Percentiles rank a stretch among this genome's conserved stretches.
Evolutionary conservation across 2,329 filamentous ascomycete species (phyloP).

Genomic region (Diaporthe capsici): DNA sequence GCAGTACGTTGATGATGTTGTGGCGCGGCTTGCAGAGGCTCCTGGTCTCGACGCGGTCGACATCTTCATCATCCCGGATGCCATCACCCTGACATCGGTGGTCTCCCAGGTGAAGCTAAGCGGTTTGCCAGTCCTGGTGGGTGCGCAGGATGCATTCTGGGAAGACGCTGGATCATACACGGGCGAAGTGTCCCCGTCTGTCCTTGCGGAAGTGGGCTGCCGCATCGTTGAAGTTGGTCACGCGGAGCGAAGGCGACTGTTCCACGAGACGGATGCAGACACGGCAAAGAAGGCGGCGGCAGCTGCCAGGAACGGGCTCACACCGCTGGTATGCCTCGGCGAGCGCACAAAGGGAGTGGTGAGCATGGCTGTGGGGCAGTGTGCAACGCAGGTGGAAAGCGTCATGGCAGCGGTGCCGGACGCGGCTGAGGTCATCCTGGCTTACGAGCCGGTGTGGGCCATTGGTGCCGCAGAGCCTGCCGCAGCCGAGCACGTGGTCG

Average conservation of each 20-base stretch:
- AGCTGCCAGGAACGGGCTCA: slow-evolving; percentile 76
- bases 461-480: slow-evolving; percentile 84
- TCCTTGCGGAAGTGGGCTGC: slow-evolving; percentile 77
- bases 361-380: slow-evolving; percentile 74
- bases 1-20: slow-evolving; percentile 66
- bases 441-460: slow-evolving; percentile 92
- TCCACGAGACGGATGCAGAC: slow-evolving; percentile 80
- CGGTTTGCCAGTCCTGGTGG: slow-evolving; percentile 69
- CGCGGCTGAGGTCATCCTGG: slow-evolving; percentile 79
- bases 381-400: slow-evolving; percentile 73
- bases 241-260: slow-evolving; percentile 80
- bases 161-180: slow-evolving; percentile 82
- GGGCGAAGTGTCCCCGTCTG: slow-evolving; percentile 80
- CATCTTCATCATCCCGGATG: slow-evolving; percentile 85
- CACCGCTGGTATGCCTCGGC: slow-evolving; percentile 85
- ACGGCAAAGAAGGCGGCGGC: slow-evolving; percentile 79
- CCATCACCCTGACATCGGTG: slow-evolving; percentile 74
- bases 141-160: slow-evolving; percentile 83
- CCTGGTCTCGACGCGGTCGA: slow-evolving; percentile 67
- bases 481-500: slow-evolving; percentile 78
- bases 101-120: slow-evolving; percentile 61
- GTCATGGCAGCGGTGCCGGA: slow-evolving; percentile 73
- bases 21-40: slow-evolving; percentile 60
- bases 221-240: slow-evolving; percentile 84
- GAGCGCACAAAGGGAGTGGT: slow-evolving; percentile 71